Evolutionary conservation across 768 basidiomycete genomes (phyloP), one percentile per base, ranked within the genome.

Genomic region (Suillus variegatus): DNA sequence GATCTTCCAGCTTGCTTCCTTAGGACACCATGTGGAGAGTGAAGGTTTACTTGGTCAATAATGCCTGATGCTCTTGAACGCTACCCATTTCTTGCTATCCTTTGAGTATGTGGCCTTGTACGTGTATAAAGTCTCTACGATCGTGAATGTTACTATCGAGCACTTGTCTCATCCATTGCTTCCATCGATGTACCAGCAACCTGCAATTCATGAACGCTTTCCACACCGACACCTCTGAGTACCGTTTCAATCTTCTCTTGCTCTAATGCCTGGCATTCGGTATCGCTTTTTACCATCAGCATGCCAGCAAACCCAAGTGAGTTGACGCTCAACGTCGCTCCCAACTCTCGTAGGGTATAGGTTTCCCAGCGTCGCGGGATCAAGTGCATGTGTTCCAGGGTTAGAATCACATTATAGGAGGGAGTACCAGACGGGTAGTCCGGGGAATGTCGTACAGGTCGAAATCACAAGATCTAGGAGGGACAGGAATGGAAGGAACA

Each of bases 301-400:
- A 93, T 87, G 1, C 96, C 96, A 8, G 94, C 92, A 74, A 91
- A 97, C 16, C 93, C 96, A 57, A 97, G 82, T 54, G 96, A 85
- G 75, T 98, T 97, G 51, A 98, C 82, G 70, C 86, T 86, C 35
- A 98, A 71, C 62, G 76, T 66, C 41, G 86, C 84, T n/a, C 86
- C 85, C 3, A 85, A 85, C 60, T 80, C 82, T 62, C 76, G 66
- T 6, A 91, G 76, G 13, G 71, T 75, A 75, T 90, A 84, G n/a
- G 75, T 77, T 73, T 94, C 93, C 40, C 78, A 77, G 58, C 81
- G 82, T 46, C 96, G 88, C 38, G 96, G 96, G 71, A 98, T 87
- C 64, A 97, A 64, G 75, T 97, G 89, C 65, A 98, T 80, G 78
- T 98, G 95, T 65, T 92, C 88, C 66, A 88, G 78, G 13, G 94